Evolutionary conservation across 2,329 filamentous ascomycete genomes (phyloP), one percentile per base, ranked within the genome.

Genomic region (Thelonectria blattea): DNA sequence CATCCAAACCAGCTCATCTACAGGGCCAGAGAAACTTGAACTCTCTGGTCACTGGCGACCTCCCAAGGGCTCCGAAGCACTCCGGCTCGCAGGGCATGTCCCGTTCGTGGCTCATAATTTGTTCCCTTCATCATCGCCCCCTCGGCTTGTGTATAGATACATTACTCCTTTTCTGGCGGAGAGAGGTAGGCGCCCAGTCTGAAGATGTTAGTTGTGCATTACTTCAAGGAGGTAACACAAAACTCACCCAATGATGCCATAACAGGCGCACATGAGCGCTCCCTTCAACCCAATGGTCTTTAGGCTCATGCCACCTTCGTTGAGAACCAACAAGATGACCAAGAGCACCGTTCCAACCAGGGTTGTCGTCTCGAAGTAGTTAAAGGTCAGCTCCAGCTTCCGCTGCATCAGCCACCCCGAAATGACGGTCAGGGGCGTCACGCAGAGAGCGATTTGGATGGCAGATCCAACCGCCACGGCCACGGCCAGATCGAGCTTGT

Each of bases 281-380:
- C 89, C 89, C 73, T 91, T 77, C 6, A 78, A 46, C 0, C 75
- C 74, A 4, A 71, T 74, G 0, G 88, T 63, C 55, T 70, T 71
- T 2, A 91, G 81, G 64, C 89, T 90, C 68, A 90, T 90, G 68
- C 84, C 88, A 65, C 89, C 83, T 14, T 89, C 90, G 67, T 91
- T 89, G 27, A 90, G 81, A 55, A 92, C 88, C n/a, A 92, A 78
- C 67, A 91, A 88, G 73, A 91, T 91, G 69, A 92, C 89, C 49
- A 92, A 85, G 60, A 92, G 80, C 3, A 90, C 88, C 3, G 83
- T 86, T 5, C 90, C 84, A 69, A 92, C 89, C 68, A 92, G 82
- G 39, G 88, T 86, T 18, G 91, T 86, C 0, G 89, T 91, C 77
- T 92, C 90, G 71, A 92, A 92, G 37, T 88, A 82, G 67, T 88